Evolutionary conservation across 441 rosid species (phyloP), one percentile per base, ranked within the genome.

Genomic region (Syzygium malaccense): DNA sequence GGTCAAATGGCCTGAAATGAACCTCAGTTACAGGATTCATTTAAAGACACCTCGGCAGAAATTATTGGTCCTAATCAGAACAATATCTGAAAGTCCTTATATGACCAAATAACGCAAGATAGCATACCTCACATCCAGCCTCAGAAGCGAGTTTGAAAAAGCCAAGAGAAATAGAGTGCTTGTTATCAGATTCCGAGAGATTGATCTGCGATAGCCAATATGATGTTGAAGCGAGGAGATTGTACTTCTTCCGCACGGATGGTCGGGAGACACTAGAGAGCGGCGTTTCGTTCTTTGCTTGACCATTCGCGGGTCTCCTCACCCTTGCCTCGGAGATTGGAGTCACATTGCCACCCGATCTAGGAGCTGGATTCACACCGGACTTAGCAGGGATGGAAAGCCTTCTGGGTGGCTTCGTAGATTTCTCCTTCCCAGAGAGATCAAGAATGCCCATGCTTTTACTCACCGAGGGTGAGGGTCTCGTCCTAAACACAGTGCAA

Each of bases 121-220:
- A 28, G 20, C 58, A 33, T 91, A 98, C 99, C 99, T 96, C 94
- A 88, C 98, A 96, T 75, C 97, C 98, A 32, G 98, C 99, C 89
- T 94, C 96, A 11, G 94, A 89, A 86, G 97, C 99, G 86, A 98
- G 99, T 92, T 95, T 96, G 92, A 98, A 96, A 89, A 98, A 96
- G 14, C 97, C 99, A 15, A 98, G 95, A 12, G 99, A 95, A 75
- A 98, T 89, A 0, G 96, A 91, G 62, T 98, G 99, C 92, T 94
- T 96, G 13, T 93, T 94, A 71, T 92, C 96, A 23, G 97, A 92
- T 91, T 98, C 99, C 45, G 98, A 94, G 78, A 94, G 93, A 94
- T 94, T 96, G 87, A 98, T 95, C 87, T 96, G 99, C 0, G 93
- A 45, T n/a, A 96, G 86, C 99, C 99, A 98, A 88, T 96, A 96